Percentiles rank a stretch among this genome's conserved stretches.
Evolutionary conservation across 768 basidiomycete species (phyloP).

Genomic region (Russula compacta): DNA sequence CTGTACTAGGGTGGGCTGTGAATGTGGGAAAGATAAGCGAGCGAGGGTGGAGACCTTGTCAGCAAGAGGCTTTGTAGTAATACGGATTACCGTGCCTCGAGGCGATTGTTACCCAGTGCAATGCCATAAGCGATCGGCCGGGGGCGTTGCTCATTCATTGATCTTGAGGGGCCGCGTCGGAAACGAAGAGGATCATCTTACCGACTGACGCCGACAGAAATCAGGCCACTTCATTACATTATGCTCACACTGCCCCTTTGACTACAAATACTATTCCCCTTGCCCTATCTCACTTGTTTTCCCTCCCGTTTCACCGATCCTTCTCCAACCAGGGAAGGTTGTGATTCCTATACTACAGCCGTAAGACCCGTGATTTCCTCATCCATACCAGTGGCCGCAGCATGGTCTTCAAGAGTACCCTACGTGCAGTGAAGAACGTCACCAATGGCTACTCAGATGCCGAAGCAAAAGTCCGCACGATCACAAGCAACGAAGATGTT

Average conservation of each 20-base stretch:
- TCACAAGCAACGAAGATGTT: slow-evolving; percentile 94
- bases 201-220: background rate
- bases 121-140: no score
- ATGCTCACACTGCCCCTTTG: background rate
- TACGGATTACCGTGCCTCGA: no score
- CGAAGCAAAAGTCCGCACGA: slow-evolving; percentile 89
- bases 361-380: background rate
- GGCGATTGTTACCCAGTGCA: no score
- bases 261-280: background rate
- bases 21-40: no score
- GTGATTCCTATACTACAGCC: background rate
- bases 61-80: no score
- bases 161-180: background rate
- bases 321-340: background rate
- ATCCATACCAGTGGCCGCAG: background rate
- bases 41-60: no score
- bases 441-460: slow-evolving; percentile 91
- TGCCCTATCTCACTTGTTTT: background rate
- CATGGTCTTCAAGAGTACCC: slow-evolving; percentile 44
- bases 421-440: slow-evolving; percentile 85
- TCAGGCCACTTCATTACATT: background rate
- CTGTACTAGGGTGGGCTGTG: no score
- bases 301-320: background rate
- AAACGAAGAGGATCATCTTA: background rate
- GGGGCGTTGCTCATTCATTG: background rate